Evolutionary conservation across 2,329 filamentous ascomycete genomes (phyloP).

Genomic region (Plectosphaerella cucumerina): DNA sequence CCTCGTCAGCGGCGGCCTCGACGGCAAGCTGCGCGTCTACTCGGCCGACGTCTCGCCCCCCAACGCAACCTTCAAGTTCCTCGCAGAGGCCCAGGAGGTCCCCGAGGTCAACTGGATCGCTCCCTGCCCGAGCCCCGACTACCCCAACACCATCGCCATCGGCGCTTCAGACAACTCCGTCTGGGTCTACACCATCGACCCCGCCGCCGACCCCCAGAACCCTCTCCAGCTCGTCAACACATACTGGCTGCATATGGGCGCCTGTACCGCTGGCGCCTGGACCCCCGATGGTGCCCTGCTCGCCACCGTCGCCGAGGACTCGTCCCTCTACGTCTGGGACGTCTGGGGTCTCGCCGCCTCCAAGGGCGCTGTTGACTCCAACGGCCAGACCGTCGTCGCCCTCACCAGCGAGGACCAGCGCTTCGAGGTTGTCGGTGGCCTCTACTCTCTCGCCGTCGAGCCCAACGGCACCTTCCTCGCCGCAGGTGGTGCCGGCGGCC

Average conservation of each 20-base stretch:
- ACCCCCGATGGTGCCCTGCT: slow-evolving; percentile 81
- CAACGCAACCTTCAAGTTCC: slow-evolving; percentile 50
- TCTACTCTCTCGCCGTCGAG: slow-evolving; percentile 83
- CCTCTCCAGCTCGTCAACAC: slow-evolving; percentile 76
- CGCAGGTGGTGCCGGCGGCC: slow-evolving; percentile 81
- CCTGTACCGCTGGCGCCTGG: slow-evolving; percentile 89
- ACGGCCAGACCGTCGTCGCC: slow-evolving; percentile 64
- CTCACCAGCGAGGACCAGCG: slow-evolving; percentile 80
- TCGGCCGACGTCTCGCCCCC: slow-evolving; percentile 40
- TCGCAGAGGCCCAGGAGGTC: slow-evolving; percentile 81
- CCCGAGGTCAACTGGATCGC: slow-evolving; percentile 92
- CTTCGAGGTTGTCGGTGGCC: slow-evolving; percentile 85
- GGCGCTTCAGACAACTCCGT: slow-evolving; percentile 89
- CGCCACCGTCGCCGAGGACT: slow-evolving; percentile 85
- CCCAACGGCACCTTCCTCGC: slow-evolving; percentile 76
- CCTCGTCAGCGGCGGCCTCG: slow-evolving; percentile 80
- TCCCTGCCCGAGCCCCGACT: slow-evolving; percentile 65
- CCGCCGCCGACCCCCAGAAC: slow-evolving; percentile 49
- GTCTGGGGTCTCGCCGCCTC: slow-evolving; percentile 75
- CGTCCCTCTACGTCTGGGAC: slow-evolving; percentile 88
- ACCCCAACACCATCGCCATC: slow-evolving; percentile 79
- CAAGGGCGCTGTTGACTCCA: slow-evolving; percentile 43
- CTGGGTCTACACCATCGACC: slow-evolving; percentile 90
- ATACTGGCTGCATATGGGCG: slow-evolving; percentile 83
- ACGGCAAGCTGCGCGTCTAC: slow-evolving; percentile 76